Conservation (phyloP, 768 basidiomycete species). For the Collybia nuda region DNA sequence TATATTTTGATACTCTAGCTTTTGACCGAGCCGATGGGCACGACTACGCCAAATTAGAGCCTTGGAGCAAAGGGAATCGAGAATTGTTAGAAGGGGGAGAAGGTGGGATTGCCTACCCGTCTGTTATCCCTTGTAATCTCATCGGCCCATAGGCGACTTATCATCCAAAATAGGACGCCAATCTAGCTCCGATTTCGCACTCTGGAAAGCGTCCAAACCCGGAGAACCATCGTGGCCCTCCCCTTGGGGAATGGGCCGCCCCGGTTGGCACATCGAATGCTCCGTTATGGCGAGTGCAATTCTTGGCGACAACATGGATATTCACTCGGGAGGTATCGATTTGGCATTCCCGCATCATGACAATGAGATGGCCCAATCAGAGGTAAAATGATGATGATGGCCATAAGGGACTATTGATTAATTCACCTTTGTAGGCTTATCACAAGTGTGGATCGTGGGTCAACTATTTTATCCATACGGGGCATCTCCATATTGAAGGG, state of each 20-base stretch:
- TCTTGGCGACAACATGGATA: constrained; percentile 90
- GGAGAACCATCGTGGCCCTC: constrained; percentile 98
- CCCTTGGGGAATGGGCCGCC: constrained; percentile 93
- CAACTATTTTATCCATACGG: constrained; percentile 98
- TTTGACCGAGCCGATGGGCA: constrained; percentile 81
- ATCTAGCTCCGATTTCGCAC: constrained; percentile 90
- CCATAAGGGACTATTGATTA: neutral
- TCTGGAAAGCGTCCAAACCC: constrained; percentile 96
- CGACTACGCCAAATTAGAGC: constrained; percentile 91
- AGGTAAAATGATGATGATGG: constrained; percentile 52
- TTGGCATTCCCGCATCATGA: constrained; percentile 99
- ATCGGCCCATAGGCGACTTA: constrained; percentile 30
- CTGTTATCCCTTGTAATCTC: neutral
- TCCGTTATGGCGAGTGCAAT: constrained; percentile 96
- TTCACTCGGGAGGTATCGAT: constrained; percentile 97
- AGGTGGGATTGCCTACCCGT: constrained; percentile 44
- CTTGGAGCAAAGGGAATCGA: constrained; percentile 93
- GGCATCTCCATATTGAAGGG: constrained; percentile 97
- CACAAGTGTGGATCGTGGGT: constrained; percentile 93
- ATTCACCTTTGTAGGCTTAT: constrained; percentile 64
- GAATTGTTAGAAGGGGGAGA: constrained; percentile 91
- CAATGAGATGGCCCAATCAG: constrained; percentile 97
- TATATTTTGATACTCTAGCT: constrained; percentile 86
- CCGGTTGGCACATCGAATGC: constrained; percentile 99
- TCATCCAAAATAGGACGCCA: constrained; percentile 60